These are phyloP conservation scores for Hygrocybe punicea DNA, from an alignment of 768 basidiomycete genomes.

Conservation along the genomic window DNA sequence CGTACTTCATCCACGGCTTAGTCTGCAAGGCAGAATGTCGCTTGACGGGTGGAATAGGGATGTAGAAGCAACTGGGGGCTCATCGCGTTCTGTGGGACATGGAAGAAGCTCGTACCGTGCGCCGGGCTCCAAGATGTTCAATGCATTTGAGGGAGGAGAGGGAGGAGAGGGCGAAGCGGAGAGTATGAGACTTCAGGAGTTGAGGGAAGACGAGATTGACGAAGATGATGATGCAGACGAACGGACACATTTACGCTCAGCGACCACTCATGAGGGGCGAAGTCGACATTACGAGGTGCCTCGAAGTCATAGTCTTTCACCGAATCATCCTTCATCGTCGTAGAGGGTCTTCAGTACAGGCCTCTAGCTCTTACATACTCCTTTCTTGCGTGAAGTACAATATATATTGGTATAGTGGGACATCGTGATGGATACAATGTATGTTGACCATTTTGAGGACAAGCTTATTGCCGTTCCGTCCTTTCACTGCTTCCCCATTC, in stretches of 20 bases:
- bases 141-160: slow-evolving; percentile 60
- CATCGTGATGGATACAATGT: no score
- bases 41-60: slow-evolving; percentile 69
- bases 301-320: slow-evolving; percentile 2
- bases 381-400: background rate
- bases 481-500: background rate
- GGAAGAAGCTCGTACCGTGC: slow-evolving; percentile 65
- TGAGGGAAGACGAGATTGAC: slow-evolving; percentile 67
- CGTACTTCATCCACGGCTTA: slow-evolving; percentile 73
- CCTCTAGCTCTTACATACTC: background rate
- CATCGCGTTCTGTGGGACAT: slow-evolving; percentile 44
- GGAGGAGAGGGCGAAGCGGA: slow-evolving; percentile 18
- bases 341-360: background rate
- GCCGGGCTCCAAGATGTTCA: slow-evolving; percentile 67
- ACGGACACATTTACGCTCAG: slow-evolving; percentile 29
- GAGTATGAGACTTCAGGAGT: slow-evolving; percentile 55
- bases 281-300: background rate
- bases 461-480: no score
- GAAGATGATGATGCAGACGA: slow-evolving; percentile 51
- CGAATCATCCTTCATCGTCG: background rate
- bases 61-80: slow-evolving; percentile 25
- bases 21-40: slow-evolving; percentile 76
- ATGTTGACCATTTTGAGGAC: no score
- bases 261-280: background rate
- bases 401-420: background rate